These are phyloP conservation scores for Beauveria australis DNA, from an alignment of 2,329 filamentous ascomycete genomes.

Conservation along the genomic window DNA sequence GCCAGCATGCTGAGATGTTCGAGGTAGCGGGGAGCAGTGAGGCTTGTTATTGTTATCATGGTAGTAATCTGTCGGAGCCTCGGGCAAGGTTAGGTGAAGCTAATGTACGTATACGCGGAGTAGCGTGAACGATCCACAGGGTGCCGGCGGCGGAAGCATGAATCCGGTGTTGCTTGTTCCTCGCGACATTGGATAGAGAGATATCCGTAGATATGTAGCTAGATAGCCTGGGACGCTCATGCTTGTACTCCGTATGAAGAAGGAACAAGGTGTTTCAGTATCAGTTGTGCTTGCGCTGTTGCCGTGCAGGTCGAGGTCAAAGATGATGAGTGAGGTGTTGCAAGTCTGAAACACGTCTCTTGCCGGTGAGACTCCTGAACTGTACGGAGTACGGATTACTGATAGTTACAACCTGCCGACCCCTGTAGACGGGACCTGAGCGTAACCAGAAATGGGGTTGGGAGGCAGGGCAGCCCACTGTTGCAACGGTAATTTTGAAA, in stretches of 20 bases:
- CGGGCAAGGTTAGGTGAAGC: neutral
- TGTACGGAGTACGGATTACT: too few relatives aligned
- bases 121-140: neutral
- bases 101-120: neutral
- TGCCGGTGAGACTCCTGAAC: neutral
- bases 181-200: neutral
- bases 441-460: neutral
- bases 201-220: too few relatives aligned
- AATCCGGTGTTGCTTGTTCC: neutral
- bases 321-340: neutral
- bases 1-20: too few relatives aligned
- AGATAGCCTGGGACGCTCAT: too few relatives aligned
- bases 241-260: too few relatives aligned
- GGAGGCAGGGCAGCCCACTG: neutral
- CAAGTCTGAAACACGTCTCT: conserved; percentile 5
- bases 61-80: neutral
- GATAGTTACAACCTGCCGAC: neutral
- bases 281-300: neutral
- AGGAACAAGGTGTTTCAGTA: neutral
- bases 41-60: too few relatives aligned
- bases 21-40: too few relatives aligned
- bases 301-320: neutral
- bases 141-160: neutral
- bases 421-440: conserved; percentile 4
- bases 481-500: neutral